phyloP scores from a whole-genome alignment of 345 rosid species.

The Acer campestre region DNA sequence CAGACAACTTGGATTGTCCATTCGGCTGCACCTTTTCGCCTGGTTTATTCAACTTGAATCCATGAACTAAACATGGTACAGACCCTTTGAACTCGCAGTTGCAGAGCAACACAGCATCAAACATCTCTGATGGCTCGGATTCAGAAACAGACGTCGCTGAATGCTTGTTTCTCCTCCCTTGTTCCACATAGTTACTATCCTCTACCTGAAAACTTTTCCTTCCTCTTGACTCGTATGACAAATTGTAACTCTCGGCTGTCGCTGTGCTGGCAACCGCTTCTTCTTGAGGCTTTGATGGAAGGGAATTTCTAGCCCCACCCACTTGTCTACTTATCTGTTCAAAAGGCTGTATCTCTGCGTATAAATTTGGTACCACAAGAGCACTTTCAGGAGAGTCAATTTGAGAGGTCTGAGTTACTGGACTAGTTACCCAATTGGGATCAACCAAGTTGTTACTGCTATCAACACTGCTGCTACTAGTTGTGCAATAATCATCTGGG shows the following conservation, averaged over 20 bases:
- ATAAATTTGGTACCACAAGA: slow-evolving; percentile 27
- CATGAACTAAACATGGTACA: slow-evolving; percentile 10
- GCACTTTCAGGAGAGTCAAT: slow-evolving; percentile 23
- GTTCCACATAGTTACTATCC: slow-evolving; percentile 36
- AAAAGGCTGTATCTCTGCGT: neutral
- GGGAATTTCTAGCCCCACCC: neutral
- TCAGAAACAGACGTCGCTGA: slow-evolving; percentile 47
- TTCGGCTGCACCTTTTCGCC: slow-evolving; percentile 9
- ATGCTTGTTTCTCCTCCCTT: slow-evolving; percentile 56
- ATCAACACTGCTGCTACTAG: slow-evolving; percentile 8
- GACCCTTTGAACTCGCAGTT: slow-evolving; percentile 15
- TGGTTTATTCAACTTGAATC: slow-evolving; percentile 8
- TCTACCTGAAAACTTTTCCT: slow-evolving; percentile 44
- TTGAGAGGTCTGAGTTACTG: slow-evolving; percentile 1
- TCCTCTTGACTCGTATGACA: slow-evolving; percentile 17
- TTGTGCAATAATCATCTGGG: slow-evolving; percentile 18
- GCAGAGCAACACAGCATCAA: slow-evolving; percentile 49
- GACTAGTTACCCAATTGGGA: slow-evolving; percentile 9
- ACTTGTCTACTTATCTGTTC: neutral
- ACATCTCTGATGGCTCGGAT: slow-evolving; percentile 38
- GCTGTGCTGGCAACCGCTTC: neutral
- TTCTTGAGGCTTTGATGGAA: neutral
- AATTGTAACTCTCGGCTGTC: slow-evolving; percentile 3
- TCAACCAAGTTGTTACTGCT: slow-evolving; percentile 21
- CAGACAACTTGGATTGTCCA: slow-evolving; percentile 14